Conservation (phyloP, 805 yeast species). For the Allodekkera sacchari region DNA sequence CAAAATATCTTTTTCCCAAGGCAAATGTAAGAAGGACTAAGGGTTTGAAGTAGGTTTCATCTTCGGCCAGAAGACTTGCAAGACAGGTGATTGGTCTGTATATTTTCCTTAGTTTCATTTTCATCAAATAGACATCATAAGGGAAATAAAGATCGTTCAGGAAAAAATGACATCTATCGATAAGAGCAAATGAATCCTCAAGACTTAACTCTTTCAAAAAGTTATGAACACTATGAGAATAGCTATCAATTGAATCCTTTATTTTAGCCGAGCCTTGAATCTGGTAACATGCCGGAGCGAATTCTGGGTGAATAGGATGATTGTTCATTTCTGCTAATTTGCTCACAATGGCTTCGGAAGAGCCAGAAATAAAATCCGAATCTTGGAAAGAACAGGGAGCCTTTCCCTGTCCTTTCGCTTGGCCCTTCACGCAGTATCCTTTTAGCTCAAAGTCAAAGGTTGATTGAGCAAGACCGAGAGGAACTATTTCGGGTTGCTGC, state of each 20-base stretch:
- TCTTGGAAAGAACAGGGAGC: background rate
- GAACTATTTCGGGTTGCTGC: too few relatives aligned
- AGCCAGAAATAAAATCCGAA: constrained; percentile 6
- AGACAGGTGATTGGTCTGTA: constrained; percentile 10
- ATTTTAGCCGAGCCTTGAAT: constrained; percentile 1
- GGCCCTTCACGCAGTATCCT: constrained; percentile 2
- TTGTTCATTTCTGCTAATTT: constrained; percentile 9
- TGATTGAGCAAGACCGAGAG: too few relatives aligned
- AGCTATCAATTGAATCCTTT: constrained; percentile 2
- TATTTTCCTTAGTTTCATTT: constrained; percentile 7
- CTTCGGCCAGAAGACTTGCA: constrained; percentile 5
- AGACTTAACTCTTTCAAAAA: constrained; percentile 8
- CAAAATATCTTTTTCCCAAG: constrained; percentile 16
- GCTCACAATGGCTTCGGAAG: constrained; percentile 11
- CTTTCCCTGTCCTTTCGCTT: constrained; percentile 3
- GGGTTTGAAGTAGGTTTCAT: constrained; percentile 11
- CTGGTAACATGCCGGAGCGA: background rate
- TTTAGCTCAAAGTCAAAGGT: constrained; percentile 1
- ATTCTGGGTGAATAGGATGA: background rate
- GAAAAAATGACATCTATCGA: constrained; percentile 15
- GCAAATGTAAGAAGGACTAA: constrained; percentile 16
- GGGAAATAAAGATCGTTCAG: constrained; percentile 19
- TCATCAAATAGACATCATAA: constrained; percentile 13
- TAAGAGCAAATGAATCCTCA: constrained; percentile 9
- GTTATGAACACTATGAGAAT: constrained; percentile 4